A percentile compares a stretch with the other conserved stretches of the same genome.
Evolutionary conservation across 768 basidiomycete genomes (phyloP).

Genomic region (Amanita muscaria): DNA sequence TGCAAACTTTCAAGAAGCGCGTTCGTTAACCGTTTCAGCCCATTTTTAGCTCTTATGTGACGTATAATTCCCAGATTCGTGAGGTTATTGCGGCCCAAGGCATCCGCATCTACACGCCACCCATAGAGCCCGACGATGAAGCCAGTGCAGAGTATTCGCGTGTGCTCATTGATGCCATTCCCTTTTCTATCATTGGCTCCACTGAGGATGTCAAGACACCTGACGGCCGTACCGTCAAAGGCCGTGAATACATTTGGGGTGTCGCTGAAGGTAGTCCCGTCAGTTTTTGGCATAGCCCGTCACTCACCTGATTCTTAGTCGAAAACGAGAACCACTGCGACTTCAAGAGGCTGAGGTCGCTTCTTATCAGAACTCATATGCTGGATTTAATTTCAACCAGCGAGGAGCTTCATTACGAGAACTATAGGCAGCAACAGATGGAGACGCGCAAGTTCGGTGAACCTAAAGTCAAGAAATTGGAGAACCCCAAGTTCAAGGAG

Average conservation of each 20-base stretch:
- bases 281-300: not conserved
- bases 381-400: slow-evolving; percentile 93
- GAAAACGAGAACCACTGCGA: slow-evolving; percentile 99
- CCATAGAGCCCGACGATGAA: slow-evolving; percentile 81
- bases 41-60: slow-evolving; percentile 6
- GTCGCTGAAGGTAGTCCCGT: slow-evolving; percentile 82
- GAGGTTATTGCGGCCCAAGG: slow-evolving; percentile 87
- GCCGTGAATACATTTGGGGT: slow-evolving; percentile 98
- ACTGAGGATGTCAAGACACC: slow-evolving; percentile 88
- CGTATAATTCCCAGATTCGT: slow-evolving; percentile 48
- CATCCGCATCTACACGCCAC: slow-evolving; percentile 92
- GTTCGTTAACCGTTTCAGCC: slow-evolving; percentile 36
- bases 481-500: slow-evolving; percentile 99
- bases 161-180: slow-evolving; percentile 82
- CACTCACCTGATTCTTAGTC: slow-evolving; percentile 37
- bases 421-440: slow-evolving; percentile 98
- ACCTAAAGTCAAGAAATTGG: slow-evolving; percentile 95
- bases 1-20: slow-evolving; percentile 86
- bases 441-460: slow-evolving; percentile 99
- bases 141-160: slow-evolving; percentile 78
- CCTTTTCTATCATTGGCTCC: slow-evolving; percentile 97
- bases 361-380: slow-evolving; percentile 98
- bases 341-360: slow-evolving; percentile 93
- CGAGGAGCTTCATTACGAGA: slow-evolving; percentile 95
- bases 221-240: slow-evolving; percentile 92